Percentiles rank a stretch among this genome's conserved stretches.
These are phyloP conservation scores for Rhododendron mucronatum DNA, from an alignment of 148 eudicot genomes.

Conservation along the genomic window DNA sequence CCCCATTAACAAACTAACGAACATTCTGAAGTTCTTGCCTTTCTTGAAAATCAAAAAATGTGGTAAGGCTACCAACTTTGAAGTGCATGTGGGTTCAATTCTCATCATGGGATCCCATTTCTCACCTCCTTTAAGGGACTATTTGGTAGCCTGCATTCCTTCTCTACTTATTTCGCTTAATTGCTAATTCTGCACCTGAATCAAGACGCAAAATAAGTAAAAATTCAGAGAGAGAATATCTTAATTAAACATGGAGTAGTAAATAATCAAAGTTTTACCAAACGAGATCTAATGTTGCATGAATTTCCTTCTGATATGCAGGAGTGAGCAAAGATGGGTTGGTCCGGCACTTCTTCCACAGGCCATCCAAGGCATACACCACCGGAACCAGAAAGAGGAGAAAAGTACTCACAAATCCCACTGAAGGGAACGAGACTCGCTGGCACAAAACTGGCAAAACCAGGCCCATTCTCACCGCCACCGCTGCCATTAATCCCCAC, in stretches of 20 bases:
- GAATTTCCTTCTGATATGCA: conserved; percentile 11
- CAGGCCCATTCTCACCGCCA: conserved; percentile 43
- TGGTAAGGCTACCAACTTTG: too few species aligned
- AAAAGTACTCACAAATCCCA: conserved; percentile 58
- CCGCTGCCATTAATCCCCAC: neutral
- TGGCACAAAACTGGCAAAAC: conserved; percentile 99
- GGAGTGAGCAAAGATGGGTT: conserved; percentile 87
- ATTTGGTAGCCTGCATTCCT: neutral
- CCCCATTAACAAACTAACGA: too few species aligned
- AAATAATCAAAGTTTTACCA: neutral
- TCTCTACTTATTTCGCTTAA: neutral
- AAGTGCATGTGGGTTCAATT: too few species aligned
- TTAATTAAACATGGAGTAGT: too few species aligned
- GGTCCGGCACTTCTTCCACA: conserved; percentile 82
- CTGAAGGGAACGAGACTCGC: conserved; percentile 69
- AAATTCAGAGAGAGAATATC: neutral
- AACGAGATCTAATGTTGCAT: neutral
- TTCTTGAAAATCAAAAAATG: too few species aligned
- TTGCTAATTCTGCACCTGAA: neutral
- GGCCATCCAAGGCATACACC: conserved; percentile 97
- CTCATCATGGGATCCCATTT: neutral
- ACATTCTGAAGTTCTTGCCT: too few species aligned
- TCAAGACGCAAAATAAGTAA: neutral
- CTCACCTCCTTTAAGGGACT: neutral
- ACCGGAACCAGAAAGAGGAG: conserved; percentile 89